Conservation (phyloP, 2,329 filamentous ascomycete species). For the Aspergillus ibericus region DNA sequence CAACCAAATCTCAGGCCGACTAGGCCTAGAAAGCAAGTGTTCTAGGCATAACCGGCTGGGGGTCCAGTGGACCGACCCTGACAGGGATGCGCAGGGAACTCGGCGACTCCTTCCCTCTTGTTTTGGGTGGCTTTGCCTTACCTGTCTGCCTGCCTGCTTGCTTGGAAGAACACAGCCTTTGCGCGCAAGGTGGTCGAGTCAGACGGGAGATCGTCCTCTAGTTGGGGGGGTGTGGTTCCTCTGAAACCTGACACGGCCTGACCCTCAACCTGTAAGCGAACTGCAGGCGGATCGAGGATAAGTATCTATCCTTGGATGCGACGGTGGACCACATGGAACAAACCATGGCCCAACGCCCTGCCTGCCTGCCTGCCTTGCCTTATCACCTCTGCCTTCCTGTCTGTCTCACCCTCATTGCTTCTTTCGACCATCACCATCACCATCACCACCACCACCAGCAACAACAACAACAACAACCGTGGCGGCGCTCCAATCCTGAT, state of each 20-base stretch:
- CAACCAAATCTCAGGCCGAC: not conserved
- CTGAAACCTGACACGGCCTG: not conserved
- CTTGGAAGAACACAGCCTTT: not conserved
- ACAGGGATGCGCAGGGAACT: not conserved
- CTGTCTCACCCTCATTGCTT: not conserved
- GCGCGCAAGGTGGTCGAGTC: conserved; percentile 1
- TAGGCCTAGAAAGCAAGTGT: not conserved
- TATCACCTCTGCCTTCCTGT: not conserved
- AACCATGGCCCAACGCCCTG: not conserved
- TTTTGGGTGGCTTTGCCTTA: not conserved
- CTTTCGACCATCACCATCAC: not conserved
- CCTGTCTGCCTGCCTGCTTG: not conserved
- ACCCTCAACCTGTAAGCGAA: not conserved
- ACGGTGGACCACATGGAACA: not conserved
- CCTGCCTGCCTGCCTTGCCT: not conserved
- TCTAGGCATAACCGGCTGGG: not conserved
- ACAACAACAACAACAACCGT: too few relatives aligned
- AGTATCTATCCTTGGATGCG: not conserved
- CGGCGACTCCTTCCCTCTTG: not conserved
- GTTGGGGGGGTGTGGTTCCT: not conserved
- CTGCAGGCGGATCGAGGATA: not conserved
- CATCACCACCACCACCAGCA: not conserved
- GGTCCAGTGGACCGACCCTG: not conserved
- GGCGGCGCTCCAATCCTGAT: not conserved
- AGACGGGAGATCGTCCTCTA: conserved; percentile 25